A percentile compares a stretch with the other conserved stretches of the same genome.
Evolutionary conservation across 2,329 filamentous ascomycete species (phyloP).

Genomic region (Paraphaeosphaeria sporulosa): DNA sequence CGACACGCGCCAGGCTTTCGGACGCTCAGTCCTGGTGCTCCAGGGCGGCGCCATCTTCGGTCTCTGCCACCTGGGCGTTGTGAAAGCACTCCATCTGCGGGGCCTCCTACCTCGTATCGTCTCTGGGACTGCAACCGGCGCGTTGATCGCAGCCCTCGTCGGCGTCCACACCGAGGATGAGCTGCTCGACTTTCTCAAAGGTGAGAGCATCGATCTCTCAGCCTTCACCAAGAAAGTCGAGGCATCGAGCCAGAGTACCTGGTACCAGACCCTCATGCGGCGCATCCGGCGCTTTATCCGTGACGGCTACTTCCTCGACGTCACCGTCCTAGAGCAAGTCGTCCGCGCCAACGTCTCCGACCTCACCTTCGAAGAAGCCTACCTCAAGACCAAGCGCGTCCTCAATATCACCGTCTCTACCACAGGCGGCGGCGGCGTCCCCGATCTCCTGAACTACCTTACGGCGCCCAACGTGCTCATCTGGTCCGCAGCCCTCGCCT

Average conservation of each 20-base stretch:
- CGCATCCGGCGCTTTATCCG: constrained; percentile 73
- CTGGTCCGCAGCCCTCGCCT: constrained; percentile 80
- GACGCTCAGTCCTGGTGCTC: constrained; percentile 82
- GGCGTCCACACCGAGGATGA: constrained; percentile 88
- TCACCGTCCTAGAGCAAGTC: constrained; percentile 81
- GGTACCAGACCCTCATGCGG: constrained; percentile 66
- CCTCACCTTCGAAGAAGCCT: constrained; percentile 92
- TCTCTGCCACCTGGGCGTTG: constrained; percentile 86
- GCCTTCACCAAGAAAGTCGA: constrained; percentile 68
- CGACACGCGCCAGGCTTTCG: constrained; percentile 87
- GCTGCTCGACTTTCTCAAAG: constrained; percentile 76
- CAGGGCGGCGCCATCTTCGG: constrained; percentile 94
- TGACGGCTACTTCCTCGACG: constrained; percentile 85
- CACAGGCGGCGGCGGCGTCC: constrained; percentile 75
- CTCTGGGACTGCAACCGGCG: constrained; percentile 88
- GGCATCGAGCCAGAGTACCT: constrained; percentile 41
- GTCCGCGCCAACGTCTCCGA: constrained; percentile 87
- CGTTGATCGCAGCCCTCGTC: constrained; percentile 86
- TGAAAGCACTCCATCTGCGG: constrained; percentile 83
- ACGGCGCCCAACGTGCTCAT: constrained; percentile 93
- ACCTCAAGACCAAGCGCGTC: constrained; percentile 81
- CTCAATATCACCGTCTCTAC: constrained; percentile 92
- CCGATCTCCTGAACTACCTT: constrained; percentile 87
- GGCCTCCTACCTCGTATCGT: constrained; percentile 88
- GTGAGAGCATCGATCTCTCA: constrained; percentile 81